Percentiles rank a stretch among this genome's conserved stretches.
Evolutionary conservation across 495 filamentous ascomycete genomes (phyloP).

Genomic region (Hypoxylon subgilvum): DNA sequence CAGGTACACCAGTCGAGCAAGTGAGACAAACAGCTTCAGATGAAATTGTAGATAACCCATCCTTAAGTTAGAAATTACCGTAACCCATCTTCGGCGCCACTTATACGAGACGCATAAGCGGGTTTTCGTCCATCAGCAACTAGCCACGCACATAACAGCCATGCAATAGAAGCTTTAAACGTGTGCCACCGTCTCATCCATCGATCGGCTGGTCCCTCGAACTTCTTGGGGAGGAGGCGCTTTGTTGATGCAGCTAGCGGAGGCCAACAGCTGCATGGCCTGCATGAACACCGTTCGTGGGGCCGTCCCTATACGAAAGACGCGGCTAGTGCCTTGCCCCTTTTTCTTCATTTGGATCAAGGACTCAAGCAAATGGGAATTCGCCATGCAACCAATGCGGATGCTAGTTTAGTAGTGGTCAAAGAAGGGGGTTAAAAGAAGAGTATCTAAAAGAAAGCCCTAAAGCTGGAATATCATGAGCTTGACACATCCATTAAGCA

Average conservation of each 20-base stretch:
- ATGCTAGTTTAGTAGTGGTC: slow-evolving; percentile 22
- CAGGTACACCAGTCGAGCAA: too few relatives aligned
- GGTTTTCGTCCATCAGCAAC: too few relatives aligned
- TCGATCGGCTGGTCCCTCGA: slow-evolving; percentile 6
- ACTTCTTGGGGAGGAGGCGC: background rate
- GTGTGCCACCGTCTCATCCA: slow-evolving; percentile 3
- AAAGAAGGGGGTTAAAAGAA: slow-evolving; percentile 23
- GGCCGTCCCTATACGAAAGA: slow-evolving; percentile 23
- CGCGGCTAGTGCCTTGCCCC: slow-evolving; percentile 2
- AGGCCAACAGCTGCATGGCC: slow-evolving; percentile 27
- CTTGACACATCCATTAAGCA: slow-evolving; percentile 10
- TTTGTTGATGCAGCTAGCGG: slow-evolving; percentile 33
- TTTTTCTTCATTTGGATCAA: slow-evolving; percentile 31
- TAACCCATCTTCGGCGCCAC: too few relatives aligned
- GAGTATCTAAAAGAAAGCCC: slow-evolving; percentile 3
- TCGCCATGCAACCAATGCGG: slow-evolving; percentile 24
- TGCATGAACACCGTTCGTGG: slow-evolving; percentile 35
- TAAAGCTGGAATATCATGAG: slow-evolving; percentile 14
- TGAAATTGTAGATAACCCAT: too few relatives aligned
- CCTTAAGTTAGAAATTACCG: too few relatives aligned
- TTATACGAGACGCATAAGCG: too few relatives aligned
- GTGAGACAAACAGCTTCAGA: too few relatives aligned
- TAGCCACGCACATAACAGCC: background rate
- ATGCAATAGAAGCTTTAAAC: slow-evolving; percentile 13
- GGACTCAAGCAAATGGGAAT: slow-evolving; percentile 28